These are phyloP conservation scores for Lavandula angustifolia DNA, from an alignment of 257 asterid genomes.

Conservation along the genomic window DNA sequence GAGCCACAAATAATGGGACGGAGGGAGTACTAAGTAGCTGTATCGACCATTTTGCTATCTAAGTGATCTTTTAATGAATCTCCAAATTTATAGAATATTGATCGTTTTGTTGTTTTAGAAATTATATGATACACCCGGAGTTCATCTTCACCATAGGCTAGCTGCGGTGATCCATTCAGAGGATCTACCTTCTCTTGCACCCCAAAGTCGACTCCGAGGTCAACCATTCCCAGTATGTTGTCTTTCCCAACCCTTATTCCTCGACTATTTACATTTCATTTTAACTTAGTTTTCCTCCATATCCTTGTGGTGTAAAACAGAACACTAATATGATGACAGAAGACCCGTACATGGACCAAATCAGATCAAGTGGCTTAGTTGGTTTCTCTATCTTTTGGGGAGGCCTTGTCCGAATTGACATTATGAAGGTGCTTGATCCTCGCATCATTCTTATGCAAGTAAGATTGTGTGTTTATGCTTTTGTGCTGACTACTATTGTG, in stretches of 20 bases:
- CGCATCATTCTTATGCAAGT: constrained; percentile 27
- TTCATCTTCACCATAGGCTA: constrained; percentile 98
- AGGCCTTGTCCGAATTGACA: constrained; percentile 88
- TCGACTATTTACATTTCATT: constrained; percentile 18
- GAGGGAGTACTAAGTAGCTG: constrained; percentile 5
- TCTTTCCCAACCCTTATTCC: constrained; percentile 27
- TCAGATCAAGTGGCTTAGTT: constrained; percentile 63
- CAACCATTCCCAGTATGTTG: constrained; percentile 76
- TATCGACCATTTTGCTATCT: neutral
- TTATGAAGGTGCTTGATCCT: constrained; percentile 60
- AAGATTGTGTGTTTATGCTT: constrained; percentile 7
- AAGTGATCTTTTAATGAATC: constrained; percentile 9
- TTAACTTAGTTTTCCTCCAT: constrained; percentile 23
- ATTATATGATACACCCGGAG: constrained; percentile 94
- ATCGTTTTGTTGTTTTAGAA: constrained; percentile 48
- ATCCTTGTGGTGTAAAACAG: constrained; percentile 40
- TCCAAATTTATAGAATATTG: neutral
- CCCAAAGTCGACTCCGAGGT: constrained; percentile 93
- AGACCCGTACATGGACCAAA: constrained; percentile 41
- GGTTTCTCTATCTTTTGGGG: constrained; percentile 98
- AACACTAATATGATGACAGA: constrained; percentile 42
- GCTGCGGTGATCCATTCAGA: constrained; percentile 93
- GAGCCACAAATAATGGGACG: no score
- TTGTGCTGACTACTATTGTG: constrained; percentile 20
- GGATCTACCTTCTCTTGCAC: constrained; percentile 96